Evolutionary conservation across 179 eudicot genomes (phyloP), one percentile per base, ranked within the genome.

Genomic region (Silene vulgaris): DNA sequence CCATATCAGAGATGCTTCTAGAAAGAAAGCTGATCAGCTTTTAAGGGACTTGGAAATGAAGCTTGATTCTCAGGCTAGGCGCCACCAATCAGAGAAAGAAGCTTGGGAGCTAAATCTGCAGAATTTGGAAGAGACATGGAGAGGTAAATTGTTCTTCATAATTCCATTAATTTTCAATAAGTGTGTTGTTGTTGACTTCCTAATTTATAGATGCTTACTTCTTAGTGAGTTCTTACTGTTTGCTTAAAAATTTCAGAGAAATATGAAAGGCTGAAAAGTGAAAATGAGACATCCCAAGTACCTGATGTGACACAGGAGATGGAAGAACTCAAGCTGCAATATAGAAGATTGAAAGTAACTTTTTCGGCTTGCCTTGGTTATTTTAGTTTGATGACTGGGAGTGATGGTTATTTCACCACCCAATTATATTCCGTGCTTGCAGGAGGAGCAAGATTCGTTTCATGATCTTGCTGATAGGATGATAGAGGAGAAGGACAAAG

Each of bases 391-490:
- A 67, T 65, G 72, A 9, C 52, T 8, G 45, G 60, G 37, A 48
- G 23, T 62, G 56, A 35, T 61, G 21, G 40, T 5, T 72, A 72
- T 50, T 76, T 59, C 32, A 76, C 52, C 14, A 78, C 45, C 60
- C 78, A 67, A 85, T 54, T 67, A 19, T 30, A 69, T 72, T 63
- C 61, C 5, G 59, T 71, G 70, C 76, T 79, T 81, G 79, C 85
- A 96, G 99, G 99, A 96, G 84, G 99, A 96, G 85, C 98, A 93
- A 79, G 84, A 82, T 81, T 80, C 98, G 11, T 88, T 89, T 75
- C 96, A 90, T 62, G 96, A 96, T 81, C 97, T 96, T 77, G 94
- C 99, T 80, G 99, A 96, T 85, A 89, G 85, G 86, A 89, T 96
- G 92, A 82, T 93, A 26, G 97, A 87, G 87, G 98, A 91, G 80